These are phyloP conservation scores for Ganoderma boninense DNA, from an alignment of 1,284 basidiomycete species.

Conservation along the genomic window DNA sequence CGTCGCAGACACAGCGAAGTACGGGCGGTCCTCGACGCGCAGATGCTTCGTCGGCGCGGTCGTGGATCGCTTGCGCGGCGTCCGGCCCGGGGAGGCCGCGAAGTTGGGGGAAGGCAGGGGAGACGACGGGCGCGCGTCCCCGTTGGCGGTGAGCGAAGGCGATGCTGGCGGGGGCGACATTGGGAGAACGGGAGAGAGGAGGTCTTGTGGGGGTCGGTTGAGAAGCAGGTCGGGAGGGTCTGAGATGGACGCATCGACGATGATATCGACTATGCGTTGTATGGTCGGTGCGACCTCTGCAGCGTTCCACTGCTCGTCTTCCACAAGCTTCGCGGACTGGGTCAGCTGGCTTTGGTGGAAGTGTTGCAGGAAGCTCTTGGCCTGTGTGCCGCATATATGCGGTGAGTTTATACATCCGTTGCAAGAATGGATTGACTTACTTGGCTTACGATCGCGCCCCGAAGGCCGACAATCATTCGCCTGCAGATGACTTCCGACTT, in stretches of 20 bases:
- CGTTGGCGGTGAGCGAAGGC: slow-evolving; percentile 35
- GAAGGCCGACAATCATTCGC: slow-evolving; percentile 91
- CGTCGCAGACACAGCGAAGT: slow-evolving; percentile 90
- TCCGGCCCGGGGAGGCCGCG: slow-evolving; percentile 31
- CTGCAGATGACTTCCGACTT: slow-evolving; percentile 86
- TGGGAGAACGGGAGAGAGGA: slow-evolving; percentile 34
- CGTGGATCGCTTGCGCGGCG: slow-evolving; percentile 41
- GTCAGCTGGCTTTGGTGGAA: slow-evolving; percentile 90
- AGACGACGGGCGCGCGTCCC: slow-evolving; percentile 37
- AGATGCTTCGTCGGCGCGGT: slow-evolving; percentile 71
- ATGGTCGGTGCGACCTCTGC: slow-evolving; percentile 74
- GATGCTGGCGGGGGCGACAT: slow-evolving; percentile 34
- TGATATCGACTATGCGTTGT: slow-evolving; percentile 76
- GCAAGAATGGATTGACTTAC: slow-evolving; percentile 43
- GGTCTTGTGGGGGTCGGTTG: slow-evolving; percentile 38
- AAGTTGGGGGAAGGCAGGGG: slow-evolving; percentile 41
- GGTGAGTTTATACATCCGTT: neutral
- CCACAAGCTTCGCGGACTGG: slow-evolving; percentile 88
- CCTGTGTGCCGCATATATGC: slow-evolving; percentile 51
- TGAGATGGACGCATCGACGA: slow-evolving; percentile 84
- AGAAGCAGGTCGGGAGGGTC: slow-evolving; percentile 76
- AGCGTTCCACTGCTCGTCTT: slow-evolving; percentile 91
- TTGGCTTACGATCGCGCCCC: slow-evolving; percentile 86
- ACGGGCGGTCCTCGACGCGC: slow-evolving; percentile 84
- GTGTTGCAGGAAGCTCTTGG: slow-evolving; percentile 85